phyloP scores from a whole-genome alignment of 1,284 basidiomycete species.

The Xerocomus minutiporus region DNA sequence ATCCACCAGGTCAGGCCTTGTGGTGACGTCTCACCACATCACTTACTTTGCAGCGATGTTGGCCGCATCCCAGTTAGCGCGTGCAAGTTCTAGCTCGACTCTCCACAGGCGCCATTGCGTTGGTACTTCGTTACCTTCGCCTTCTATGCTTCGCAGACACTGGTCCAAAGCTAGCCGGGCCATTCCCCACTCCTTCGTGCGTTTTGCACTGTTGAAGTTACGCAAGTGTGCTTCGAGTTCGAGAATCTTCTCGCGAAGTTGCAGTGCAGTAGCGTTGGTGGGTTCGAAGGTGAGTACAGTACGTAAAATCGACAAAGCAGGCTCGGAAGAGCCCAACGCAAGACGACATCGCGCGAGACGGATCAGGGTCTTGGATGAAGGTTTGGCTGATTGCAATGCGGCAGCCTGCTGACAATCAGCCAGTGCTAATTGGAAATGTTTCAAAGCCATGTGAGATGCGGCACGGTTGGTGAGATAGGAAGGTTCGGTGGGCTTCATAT shows the following conservation, averaged over 20 bases:
- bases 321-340: constrained; percentile 63
- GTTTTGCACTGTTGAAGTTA: constrained; percentile 56
- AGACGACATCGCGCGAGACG: constrained; percentile 78
- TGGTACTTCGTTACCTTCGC: constrained; percentile 69
- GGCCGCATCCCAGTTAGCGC: constrained; percentile 67
- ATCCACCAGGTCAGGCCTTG: constrained; percentile 2
- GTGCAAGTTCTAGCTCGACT: constrained; percentile 69
- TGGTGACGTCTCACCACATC: constrained; percentile 4
- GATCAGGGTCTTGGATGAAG: constrained; percentile 65
- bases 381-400: constrained; percentile 52
- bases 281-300: constrained; percentile 53
- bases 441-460: constrained; percentile 79
- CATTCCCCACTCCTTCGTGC: constrained; percentile 63
- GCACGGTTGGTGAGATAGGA: constrained; percentile 83
- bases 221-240: constrained; percentile 61
- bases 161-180: constrained; percentile 68
- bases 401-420: constrained; percentile 76
- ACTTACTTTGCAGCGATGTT: constrained; percentile 68
- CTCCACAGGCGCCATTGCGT: constrained; percentile 76
- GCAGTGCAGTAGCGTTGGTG: constrained; percentile 49
- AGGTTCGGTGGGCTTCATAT: constrained; percentile 64
- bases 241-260: constrained; percentile 57
- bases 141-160: constrained; percentile 66
- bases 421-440: constrained; percentile 69
- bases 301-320: constrained; percentile 62